These are phyloP conservation scores for Phyllosticta capitalensis DNA, from an alignment of 2,329 filamentous ascomycete genomes.

Conservation along the genomic window DNA sequence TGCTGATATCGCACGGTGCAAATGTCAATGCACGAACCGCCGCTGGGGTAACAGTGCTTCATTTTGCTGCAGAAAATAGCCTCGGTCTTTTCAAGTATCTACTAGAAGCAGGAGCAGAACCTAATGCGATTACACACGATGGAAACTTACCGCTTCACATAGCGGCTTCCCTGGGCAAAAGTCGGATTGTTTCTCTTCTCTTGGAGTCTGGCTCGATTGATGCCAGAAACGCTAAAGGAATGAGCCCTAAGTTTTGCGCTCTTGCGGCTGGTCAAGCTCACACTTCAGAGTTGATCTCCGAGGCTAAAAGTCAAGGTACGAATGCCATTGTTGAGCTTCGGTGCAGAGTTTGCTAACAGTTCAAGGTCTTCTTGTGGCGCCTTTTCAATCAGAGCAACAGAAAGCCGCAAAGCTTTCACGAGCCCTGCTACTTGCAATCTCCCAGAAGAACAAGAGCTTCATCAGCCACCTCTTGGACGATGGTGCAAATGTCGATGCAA, in stretches of 20 bases:
- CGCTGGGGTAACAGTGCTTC: neutral
- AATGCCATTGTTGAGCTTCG: too few species aligned
- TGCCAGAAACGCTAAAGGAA: neutral
- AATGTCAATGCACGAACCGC: neutral
- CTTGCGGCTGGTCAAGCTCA: neutral
- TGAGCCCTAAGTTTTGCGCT: neutral
- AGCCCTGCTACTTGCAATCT: neutral
- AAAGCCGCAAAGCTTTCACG: neutral
- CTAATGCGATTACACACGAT: neutral
- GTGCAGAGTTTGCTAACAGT: too few species aligned
- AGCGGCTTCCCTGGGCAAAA: neutral
- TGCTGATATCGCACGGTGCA: too few species aligned
- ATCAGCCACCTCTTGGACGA: neutral
- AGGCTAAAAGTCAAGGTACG: neutral
- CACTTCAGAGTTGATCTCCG: neutral
- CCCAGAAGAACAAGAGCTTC: accelerated
- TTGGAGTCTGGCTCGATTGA: neutral
- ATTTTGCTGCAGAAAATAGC: neutral
- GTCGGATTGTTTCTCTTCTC: neutral
- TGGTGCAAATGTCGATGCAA: accelerated
- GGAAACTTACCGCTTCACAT: neutral
- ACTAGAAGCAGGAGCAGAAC: neutral
- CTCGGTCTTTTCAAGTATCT: neutral
- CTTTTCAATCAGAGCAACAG: too few species aligned
- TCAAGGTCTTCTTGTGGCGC: too few species aligned